These are phyloP conservation scores for Mucor plumbeus DNA, from an alignment of 371 early-diverging fungal species.

Conservation along the genomic window DNA sequence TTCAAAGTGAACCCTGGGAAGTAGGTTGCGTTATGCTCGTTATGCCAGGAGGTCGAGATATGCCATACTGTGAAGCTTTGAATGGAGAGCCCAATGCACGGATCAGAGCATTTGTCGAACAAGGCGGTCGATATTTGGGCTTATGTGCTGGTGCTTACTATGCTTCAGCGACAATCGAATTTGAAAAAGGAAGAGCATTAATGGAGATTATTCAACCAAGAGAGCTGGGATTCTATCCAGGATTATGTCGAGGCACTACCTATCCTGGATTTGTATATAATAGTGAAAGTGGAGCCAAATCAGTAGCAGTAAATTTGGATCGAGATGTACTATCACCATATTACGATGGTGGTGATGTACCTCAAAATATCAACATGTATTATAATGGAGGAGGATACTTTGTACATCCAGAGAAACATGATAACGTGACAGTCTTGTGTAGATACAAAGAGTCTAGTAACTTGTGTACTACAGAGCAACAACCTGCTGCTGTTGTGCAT, in stretches of 20 bases:
- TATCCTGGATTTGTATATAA: conserved; percentile 84
- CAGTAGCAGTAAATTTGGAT: conserved; percentile 51
- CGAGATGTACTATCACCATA: conserved; percentile 5
- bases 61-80: conserved; percentile 78
- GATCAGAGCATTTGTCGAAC: conserved; percentile 73
- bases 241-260: conserved; percentile 74
- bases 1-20: conserved; percentile 87
- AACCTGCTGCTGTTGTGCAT: conserved; percentile 55
- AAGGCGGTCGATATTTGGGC: conserved; percentile 90
- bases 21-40: conserved; percentile 80
- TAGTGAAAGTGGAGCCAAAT: conserved; percentile 77
- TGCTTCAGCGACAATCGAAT: conserved; percentile 71
- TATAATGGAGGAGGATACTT: conserved; percentile 87
- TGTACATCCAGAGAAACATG: conserved; percentile 53
- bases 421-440: conserved; percentile 60
- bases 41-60: conserved; percentile 90
- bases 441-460: conserved; percentile 57
- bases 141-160: conserved; percentile 96
- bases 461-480: conserved; percentile 10
- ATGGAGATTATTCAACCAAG: conserved; percentile 78
- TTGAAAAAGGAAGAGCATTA: conserved; percentile 68
- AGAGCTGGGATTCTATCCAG: conserved; percentile 76
- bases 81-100: conserved; percentile 61
- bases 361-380: conserved; percentile 53
- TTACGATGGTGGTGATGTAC: background rate